A percentile compares a stretch with the other conserved stretches of the same genome.
phyloP scores from a whole-genome alignment of 768 basidiomycete species.

The Termitomyces sp. region DNA sequence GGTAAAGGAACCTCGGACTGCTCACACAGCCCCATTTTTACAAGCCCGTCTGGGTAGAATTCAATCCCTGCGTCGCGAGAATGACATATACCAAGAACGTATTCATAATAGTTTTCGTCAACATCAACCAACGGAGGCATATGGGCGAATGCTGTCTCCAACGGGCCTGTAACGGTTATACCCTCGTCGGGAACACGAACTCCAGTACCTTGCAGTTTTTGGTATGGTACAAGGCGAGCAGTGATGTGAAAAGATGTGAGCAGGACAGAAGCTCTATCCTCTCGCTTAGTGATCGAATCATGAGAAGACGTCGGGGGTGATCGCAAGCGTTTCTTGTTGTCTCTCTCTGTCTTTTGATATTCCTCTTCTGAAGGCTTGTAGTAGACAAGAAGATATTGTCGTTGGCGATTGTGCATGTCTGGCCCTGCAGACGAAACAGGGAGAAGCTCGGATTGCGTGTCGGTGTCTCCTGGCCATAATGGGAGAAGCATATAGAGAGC shows the following conservation, averaged over 20 bases:
- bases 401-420: conserved; percentile 43
- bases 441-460: conserved; percentile 33
- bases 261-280: conserved; percentile 43
- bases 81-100: conserved; percentile 59
- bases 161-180: conserved; percentile 58
- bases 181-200: conserved; percentile 73
- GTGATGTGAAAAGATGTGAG: conserved; percentile 69
- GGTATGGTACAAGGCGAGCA: conserved; percentile 69
- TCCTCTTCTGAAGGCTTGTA: conserved; percentile 43
- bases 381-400: conserved; percentile 76
- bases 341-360: conserved; percentile 27
- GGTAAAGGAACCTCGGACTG: conserved; percentile 19
- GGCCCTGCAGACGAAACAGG: conserved; percentile 27
- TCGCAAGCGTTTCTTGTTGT: conserved; percentile 42
- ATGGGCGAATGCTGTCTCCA: conserved; percentile 48
- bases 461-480: conserved; percentile 78
- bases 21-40: conserved; percentile 67
- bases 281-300: conserved; percentile 28
- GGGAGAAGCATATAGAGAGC: conserved; percentile 81
- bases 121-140: conserved; percentile 35
- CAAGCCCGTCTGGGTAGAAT: conserved; percentile 77
- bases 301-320: conserved; percentile 33
- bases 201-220: conserved; percentile 69
- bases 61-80: conserved; percentile 68
- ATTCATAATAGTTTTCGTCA: conserved; percentile 33